Percentiles rank a stretch among this genome's conserved stretches.
These are phyloP conservation scores for Verticillium isaacii DNA, from an alignment of 2,329 filamentous ascomycete genomes.

Conservation along the genomic window DNA sequence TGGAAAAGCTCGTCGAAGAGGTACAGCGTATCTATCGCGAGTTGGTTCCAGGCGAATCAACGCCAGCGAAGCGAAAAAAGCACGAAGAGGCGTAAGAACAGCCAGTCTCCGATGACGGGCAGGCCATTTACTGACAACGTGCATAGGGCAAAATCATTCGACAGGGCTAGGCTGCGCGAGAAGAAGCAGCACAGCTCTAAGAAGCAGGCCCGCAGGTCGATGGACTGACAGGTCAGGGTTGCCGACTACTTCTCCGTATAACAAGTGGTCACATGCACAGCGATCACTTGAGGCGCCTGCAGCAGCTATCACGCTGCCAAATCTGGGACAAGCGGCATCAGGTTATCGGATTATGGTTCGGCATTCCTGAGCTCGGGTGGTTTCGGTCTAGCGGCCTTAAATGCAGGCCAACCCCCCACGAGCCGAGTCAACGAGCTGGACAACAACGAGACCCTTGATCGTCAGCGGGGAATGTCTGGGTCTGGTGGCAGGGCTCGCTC, in stretches of 20 bases:
- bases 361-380: neutral
- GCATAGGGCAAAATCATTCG: slow-evolving; percentile 39
- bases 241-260: neutral
- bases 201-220: slow-evolving; percentile 29
- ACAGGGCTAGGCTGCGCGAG: slow-evolving; percentile 36
- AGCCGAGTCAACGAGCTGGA: neutral
- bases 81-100: slow-evolving; percentile 39
- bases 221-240: neutral
- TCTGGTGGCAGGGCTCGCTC: no score
- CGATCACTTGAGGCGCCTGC: neutral
- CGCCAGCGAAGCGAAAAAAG: slow-evolving; percentile 41
- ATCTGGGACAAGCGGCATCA: neutral
- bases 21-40: slow-evolving; percentile 41
- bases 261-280: no score
- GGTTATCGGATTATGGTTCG: neutral
- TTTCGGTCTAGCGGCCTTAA: neutral
- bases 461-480: neutral
- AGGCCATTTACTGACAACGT: neutral
- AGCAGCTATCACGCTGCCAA: neutral
- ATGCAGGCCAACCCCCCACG: neutral
- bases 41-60: slow-evolving; percentile 41
- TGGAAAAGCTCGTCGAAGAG: slow-evolving; percentile 42
- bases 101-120: neutral
- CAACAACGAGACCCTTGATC: neutral
- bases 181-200: slow-evolving; percentile 48